Evolutionary conservation across 2,329 filamentous ascomycete genomes (phyloP).

Genomic region (Tolypocladium tundrense): DNA sequence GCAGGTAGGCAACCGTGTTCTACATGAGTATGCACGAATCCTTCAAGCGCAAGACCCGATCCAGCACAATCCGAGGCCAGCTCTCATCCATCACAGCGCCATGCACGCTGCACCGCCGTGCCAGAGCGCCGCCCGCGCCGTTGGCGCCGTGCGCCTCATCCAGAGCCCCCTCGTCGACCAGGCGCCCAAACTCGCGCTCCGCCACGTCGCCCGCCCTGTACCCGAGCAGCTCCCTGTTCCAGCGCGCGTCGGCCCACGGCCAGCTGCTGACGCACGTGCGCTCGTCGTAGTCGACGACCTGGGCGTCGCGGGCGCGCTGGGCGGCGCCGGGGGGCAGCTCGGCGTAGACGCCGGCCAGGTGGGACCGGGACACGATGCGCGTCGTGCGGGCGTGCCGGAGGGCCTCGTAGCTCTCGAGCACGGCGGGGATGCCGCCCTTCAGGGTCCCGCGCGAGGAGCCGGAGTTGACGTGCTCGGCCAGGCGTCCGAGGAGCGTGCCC

Average conservation of each 20-base stretch:
- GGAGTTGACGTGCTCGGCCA: background rate
- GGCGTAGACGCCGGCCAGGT: slow-evolving; percentile 1
- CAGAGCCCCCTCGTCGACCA: background rate
- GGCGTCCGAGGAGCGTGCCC: slow-evolving; percentile 15
- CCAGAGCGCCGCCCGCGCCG: background rate
- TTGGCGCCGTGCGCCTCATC: background rate
- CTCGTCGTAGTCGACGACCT: slow-evolving; percentile 2
- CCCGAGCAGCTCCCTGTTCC: slow-evolving; percentile 4
- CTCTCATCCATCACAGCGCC: background rate
- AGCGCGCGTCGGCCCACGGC: slow-evolving; percentile 7
- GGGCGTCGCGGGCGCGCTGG: slow-evolving; percentile 5
- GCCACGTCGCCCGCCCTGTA: slow-evolving; percentile 3
- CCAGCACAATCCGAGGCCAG: background rate
- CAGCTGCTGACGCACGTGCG: slow-evolving; percentile 4
- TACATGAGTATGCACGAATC: background rate
- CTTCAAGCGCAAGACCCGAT: background rate
- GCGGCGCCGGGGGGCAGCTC: slow-evolving; percentile 2
- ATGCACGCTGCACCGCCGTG: background rate
- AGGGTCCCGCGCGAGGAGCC: background rate
- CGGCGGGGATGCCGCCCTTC: background rate
- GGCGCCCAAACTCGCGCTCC: slow-evolving; percentile 1
- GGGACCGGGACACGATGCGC: slow-evolving; percentile 3
- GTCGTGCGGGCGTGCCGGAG: slow-evolving; percentile 4
- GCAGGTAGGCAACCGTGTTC: background rate
- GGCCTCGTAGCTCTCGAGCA: slow-evolving; percentile 3